Evolutionary conservation across 2,329 filamentous ascomycete genomes (phyloP), one percentile per base, ranked within the genome.

Genomic region (Trichothecium roseum): DNA sequence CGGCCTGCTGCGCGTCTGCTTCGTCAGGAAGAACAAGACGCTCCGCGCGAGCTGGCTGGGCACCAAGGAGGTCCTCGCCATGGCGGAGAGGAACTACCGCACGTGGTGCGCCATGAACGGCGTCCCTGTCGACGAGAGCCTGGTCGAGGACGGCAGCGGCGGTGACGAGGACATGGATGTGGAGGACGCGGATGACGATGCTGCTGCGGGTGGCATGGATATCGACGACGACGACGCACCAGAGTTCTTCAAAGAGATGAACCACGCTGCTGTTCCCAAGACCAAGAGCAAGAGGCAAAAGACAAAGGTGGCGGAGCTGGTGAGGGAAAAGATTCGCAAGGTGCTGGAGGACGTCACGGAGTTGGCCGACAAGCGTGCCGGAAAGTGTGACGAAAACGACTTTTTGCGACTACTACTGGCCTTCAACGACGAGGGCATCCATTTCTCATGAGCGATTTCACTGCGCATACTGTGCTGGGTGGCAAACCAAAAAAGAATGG

Each of bases 391-490:
- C 51, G 86, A 96, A 62, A 88, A 83, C 35, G 88, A 94, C 50
- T 96, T 95, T 53, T 61, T 98, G 54, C 80, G 79, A 47, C 58
- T 95, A 44, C 60, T 94, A 28, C 71, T 68, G 46, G 81, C 83
- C 2, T 94, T 95, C 59, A 94, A 95, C 55, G 76, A 85, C 45
- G 85, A 94, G 55, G 86, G 86, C 18, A 89, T 96, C 40, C 89
- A 95, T 63, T 96, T 96, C 56, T 82, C 75, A 42, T 87, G 57
- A 66, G 30, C 17, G 16, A 27, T n/a, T n/a, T n/a, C n/a, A 29
- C 28, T n/a, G 28, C n/a, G 28, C n/a, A 15, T 29, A 29, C 28
- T n/a, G 16, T n/a, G 16, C 10, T n/a, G 28, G 10, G n/a, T n/a
- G n/a, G n/a, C n/a, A n/a, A n/a, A n/a, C n/a, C n/a, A n/a, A n/a